Conservation (phyloP, 2,329 filamentous ascomycete species). For the Chaetomiaceae sp. region DNA sequence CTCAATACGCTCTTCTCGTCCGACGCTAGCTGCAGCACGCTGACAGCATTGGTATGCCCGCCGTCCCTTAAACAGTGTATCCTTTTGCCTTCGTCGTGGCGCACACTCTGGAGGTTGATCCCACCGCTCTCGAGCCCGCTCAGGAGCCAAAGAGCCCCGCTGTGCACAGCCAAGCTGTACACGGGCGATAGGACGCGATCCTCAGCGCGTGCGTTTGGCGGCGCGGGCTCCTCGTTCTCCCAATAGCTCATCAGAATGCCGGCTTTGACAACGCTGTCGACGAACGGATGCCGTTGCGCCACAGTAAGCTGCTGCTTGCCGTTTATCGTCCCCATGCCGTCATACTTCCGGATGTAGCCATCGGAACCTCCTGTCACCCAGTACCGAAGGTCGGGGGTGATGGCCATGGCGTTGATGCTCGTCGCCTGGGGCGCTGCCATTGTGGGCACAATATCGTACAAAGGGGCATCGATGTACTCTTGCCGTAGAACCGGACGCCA, state of each 20-base stretch:
- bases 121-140: conserved; percentile 85
- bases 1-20: conserved; percentile 87
- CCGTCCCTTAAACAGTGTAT: conserved; percentile 70
- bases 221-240: conserved; percentile 83
- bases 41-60: conserved; percentile 81
- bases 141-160: conserved; percentile 83
- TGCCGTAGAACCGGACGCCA: conserved; percentile 62
- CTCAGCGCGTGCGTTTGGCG: conserved; percentile 41
- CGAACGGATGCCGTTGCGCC: conserved; percentile 92
- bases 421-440: conserved; percentile 95
- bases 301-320: conserved; percentile 91
- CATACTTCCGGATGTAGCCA: conserved; percentile 95
- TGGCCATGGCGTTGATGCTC: conserved; percentile 86
- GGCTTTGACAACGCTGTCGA: conserved; percentile 94
- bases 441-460: conserved; percentile 94
- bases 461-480: conserved; percentile 71
- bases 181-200: conserved; percentile 76
- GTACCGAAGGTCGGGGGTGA: conserved; percentile 91
- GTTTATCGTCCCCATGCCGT: conserved; percentile 91
- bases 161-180: conserved; percentile 89
- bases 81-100: conserved; percentile 90
- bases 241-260: conserved; percentile 94
- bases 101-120: conserved; percentile 89
- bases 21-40: conserved; percentile 72
- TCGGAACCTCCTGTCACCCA: conserved; percentile 92